A percentile compares a stretch with the other conserved stretches of the same genome.
These are phyloP conservation scores for Phytopythium aichiense DNA, from an alignment of 352 stramenopile species.

Conservation along the genomic window DNA sequence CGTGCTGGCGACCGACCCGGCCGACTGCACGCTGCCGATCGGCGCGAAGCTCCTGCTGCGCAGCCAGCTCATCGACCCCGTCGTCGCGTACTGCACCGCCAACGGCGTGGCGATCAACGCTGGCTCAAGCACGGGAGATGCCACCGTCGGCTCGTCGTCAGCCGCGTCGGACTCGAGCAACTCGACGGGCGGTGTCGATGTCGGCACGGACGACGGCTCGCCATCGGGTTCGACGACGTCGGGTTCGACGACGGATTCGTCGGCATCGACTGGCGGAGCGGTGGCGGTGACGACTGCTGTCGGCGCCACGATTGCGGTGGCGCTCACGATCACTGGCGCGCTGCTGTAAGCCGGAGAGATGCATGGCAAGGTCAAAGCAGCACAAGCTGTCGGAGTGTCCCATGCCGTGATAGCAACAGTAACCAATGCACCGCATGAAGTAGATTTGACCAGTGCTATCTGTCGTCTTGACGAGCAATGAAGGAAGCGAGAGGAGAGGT, in stretches of 20 bases:
- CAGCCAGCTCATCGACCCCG: slow-evolving; percentile 17
- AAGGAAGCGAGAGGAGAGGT: too few species aligned
- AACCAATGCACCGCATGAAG: not conserved
- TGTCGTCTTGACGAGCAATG: too few species aligned
- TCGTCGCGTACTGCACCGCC: slow-evolving; percentile 13
- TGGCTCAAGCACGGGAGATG: not conserved
- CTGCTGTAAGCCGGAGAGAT: not conserved
- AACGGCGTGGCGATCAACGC: slow-evolving; percentile 9
- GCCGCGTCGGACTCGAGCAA: not conserved
- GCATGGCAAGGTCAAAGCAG: not conserved
- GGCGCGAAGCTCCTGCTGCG: slow-evolving; percentile 6
- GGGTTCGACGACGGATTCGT: not conserved
- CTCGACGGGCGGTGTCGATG: slow-evolving; percentile 1
- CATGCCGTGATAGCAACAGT: not conserved
- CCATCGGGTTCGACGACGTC: not conserved
- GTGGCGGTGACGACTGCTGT: not conserved
- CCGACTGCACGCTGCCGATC: slow-evolving; percentile 16
- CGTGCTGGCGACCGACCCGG: slow-evolving; percentile 12
- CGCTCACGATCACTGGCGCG: slow-evolving; percentile 1
- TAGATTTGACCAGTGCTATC: too few species aligned
- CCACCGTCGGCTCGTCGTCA: slow-evolving; percentile 4
- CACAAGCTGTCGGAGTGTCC: not conserved
- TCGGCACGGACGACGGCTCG: not conserved
- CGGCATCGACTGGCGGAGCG: not conserved
- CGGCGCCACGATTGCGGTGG: not conserved